Conservation (phyloP, 768 basidiomycete species). For the Suillus subluteus region DNA sequence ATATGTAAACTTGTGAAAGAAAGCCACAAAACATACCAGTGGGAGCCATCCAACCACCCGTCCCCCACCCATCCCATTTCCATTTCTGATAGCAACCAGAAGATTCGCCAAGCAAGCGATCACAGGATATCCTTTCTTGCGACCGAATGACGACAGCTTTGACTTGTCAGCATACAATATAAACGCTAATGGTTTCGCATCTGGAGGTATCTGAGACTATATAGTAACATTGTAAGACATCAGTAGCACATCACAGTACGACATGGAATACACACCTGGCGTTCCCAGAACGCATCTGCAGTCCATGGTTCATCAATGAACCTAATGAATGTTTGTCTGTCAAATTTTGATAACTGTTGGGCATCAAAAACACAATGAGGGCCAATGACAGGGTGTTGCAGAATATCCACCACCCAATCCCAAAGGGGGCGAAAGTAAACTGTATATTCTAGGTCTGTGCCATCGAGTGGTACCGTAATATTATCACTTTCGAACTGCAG, state of each 20-base stretch:
- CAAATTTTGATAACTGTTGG: conserved; percentile 28
- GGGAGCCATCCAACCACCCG: too few species aligned
- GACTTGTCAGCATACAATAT: conserved; percentile 47
- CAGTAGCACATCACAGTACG: background rate
- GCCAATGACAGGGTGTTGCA: conserved; percentile 29
- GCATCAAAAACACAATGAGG: conserved; percentile 37
- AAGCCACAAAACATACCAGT: conserved; percentile 29
- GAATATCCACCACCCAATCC: conserved; percentile 33
- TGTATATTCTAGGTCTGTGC: background rate
- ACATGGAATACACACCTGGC: conserved; percentile 32
- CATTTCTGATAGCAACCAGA: conserved; percentile 35
- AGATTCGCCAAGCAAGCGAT: conserved; percentile 38
- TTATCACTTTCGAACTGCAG: conserved; percentile 20
- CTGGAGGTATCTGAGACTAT: conserved; percentile 11
- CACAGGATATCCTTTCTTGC: conserved; percentile 41
- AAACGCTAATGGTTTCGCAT: conserved; percentile 32
- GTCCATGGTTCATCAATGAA: conserved; percentile 43
- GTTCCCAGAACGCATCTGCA: conserved; percentile 37
- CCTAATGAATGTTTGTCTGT: conserved; percentile 29
- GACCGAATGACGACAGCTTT: conserved; percentile 42
- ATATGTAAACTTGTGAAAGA: background rate
- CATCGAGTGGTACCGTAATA: conserved; percentile 17
- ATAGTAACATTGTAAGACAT: too few species aligned
- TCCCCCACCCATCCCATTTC: conserved; percentile 38
- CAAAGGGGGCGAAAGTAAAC: conserved; percentile 26